These are phyloP conservation scores for Speleostelium caveatum DNA, from an alignment of 78 protist genomes.

Conservation along the genomic window DNA sequence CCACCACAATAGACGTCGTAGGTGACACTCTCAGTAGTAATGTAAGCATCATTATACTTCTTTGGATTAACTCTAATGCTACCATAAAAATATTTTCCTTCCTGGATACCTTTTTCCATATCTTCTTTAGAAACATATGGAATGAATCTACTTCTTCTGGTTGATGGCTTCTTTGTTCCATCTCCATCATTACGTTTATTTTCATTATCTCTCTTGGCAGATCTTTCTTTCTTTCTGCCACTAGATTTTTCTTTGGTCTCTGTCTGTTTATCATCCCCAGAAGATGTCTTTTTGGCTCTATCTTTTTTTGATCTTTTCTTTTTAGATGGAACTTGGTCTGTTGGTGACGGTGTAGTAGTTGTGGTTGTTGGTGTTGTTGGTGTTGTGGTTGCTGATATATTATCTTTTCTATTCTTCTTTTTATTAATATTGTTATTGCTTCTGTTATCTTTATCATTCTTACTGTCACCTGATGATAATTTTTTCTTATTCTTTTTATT, in stretches of 20 bases:
- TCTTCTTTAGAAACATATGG: constrained; percentile 15
- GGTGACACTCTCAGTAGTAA: constrained; percentile 60
- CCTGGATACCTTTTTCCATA: constrained; percentile 32
- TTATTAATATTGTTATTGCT: too few species aligned
- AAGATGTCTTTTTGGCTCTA: not conserved
- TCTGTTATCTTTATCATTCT: not conserved
- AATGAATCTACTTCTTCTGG: constrained; percentile 1
- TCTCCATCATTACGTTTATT: not conserved
- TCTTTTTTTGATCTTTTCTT: not conserved
- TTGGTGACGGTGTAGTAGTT: not conserved
- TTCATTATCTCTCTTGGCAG: not conserved
- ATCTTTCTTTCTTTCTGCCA: not conserved
- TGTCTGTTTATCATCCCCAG: not conserved
- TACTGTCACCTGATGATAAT: not conserved
- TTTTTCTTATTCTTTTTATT: too few species aligned
- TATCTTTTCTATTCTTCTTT: not conserved
- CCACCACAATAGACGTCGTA: constrained; percentile 48
- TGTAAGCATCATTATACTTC: constrained; percentile 73
- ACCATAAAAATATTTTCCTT: constrained; percentile 54
- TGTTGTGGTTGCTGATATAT: not conserved
- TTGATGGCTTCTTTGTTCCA: not conserved
- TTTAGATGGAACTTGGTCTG: not conserved
- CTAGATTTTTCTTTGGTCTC: not conserved
- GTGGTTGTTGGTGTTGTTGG: too few species aligned
- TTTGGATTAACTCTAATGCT: constrained; percentile 75